phyloP scores from a whole-genome alignment of 192 early-diverging fungal genomes.

The Coemansia sp. region DNA sequence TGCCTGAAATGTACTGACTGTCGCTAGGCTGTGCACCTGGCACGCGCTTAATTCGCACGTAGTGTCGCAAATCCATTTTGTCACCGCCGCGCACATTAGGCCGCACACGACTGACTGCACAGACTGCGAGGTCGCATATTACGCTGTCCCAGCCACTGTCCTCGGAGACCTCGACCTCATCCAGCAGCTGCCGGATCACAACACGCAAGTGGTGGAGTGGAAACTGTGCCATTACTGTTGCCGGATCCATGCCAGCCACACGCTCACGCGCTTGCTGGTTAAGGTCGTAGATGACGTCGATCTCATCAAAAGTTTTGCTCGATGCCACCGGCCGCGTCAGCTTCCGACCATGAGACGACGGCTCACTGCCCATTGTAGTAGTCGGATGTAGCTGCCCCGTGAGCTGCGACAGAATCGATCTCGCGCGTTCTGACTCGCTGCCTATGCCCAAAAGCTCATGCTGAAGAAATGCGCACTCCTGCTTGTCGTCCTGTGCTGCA shows the following conservation, averaged over 20 bases:
- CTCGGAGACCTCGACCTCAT: constrained; percentile 60
- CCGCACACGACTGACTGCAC: constrained; percentile 32
- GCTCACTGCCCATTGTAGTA: neutral
- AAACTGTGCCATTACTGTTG: constrained; percentile 25
- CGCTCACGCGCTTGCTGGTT: constrained; percentile 30
- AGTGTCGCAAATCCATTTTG: constrained; percentile 83
- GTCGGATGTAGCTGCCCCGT: constrained; percentile 36
- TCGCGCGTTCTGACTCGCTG: constrained; percentile 27
- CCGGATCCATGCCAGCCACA: constrained; percentile 24
- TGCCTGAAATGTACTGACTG: constrained; percentile 81
- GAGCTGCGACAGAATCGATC: constrained; percentile 29
- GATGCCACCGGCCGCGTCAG: constrained; percentile 10
- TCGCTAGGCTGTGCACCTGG: constrained; percentile 79
- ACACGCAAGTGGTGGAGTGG: constrained; percentile 64
- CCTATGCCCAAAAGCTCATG: constrained; percentile 3
- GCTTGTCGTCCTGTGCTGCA: constrained; percentile 49
- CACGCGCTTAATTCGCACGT: constrained; percentile 94
- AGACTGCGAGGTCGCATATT: constrained; percentile 26
- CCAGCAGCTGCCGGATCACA: constrained; percentile 70
- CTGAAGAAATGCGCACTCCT: constrained; percentile 48
- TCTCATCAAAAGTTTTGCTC: constrained; percentile 23
- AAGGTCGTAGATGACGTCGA: constrained; percentile 34
- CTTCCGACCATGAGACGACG: constrained; percentile 1
- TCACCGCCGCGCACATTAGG: constrained; percentile 74
- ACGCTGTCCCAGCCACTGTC: constrained; percentile 41